A percentile compares a stretch with the other conserved stretches of the same genome.
These are phyloP conservation scores for Aristolochia californica DNA, from an alignment of 164 flowering plant species.

Conservation along the genomic window DNA sequence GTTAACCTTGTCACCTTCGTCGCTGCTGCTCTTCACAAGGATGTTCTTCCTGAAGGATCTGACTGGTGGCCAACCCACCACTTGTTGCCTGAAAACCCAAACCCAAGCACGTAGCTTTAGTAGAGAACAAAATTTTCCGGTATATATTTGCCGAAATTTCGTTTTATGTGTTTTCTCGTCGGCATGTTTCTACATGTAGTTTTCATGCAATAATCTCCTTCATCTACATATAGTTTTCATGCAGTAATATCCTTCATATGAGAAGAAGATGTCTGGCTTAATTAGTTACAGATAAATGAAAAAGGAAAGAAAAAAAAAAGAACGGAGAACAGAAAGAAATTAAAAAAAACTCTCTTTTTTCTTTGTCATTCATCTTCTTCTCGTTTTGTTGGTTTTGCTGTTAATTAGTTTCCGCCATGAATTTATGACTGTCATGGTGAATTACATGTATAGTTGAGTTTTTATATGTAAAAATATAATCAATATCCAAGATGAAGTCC, in stretches of 20 bases:
- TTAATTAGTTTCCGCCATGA: no score
- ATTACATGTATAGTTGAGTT: no score
- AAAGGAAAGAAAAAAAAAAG: background rate
- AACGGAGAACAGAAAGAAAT: background rate
- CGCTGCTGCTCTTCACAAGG: conserved; percentile 27
- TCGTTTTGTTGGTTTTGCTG: no score
- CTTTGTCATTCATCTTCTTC: no score
- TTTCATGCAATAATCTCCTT: background rate
- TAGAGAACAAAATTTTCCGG: no score
- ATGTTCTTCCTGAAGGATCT: conserved; percentile 61
- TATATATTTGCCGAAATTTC: no score
- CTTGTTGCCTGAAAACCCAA: conserved; percentile 49
- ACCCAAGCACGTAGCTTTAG: background rate
- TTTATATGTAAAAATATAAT: no score
- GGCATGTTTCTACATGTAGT: no score
- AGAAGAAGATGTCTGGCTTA: no score
- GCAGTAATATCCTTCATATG: background rate
- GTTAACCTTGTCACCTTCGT: conserved; percentile 26
- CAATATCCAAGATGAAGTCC: no score
- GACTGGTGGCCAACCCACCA: conserved; percentile 87
- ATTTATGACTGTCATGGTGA: no score
- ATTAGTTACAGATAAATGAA: background rate
- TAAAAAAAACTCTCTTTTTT: background rate
- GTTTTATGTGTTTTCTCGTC: no score
- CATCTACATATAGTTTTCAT: background rate